Percentiles rank a stretch among this genome's conserved stretches.
Conservation (phyloP, 2,329 filamentous ascomycete genomes). For the Coniella vitis region DNA sequence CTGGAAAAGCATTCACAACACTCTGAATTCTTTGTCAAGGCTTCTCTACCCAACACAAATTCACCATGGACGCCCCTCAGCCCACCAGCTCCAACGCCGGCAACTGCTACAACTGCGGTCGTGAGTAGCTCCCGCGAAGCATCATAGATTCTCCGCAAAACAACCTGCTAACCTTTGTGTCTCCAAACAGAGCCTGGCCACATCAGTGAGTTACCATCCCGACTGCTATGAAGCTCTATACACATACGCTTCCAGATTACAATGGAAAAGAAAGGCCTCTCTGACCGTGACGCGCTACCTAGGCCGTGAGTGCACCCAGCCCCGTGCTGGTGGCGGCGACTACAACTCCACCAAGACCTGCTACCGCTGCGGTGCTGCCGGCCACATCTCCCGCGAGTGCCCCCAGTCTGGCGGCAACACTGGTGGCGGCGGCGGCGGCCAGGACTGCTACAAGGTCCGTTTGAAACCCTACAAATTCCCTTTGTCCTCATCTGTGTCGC, state of each 20-base stretch:
- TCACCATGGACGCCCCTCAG: constrained; percentile 5
- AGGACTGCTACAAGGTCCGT: constrained; percentile 79
- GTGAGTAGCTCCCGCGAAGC: constrained; percentile 38
- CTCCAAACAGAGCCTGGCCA: constrained; percentile 40
- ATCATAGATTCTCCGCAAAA: not conserved
- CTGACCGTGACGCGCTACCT: not conserved
- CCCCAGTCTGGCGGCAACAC: constrained; percentile 42
- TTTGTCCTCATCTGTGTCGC: not conserved
- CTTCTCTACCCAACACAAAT: not conserved
- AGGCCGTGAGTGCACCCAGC: constrained; percentile 84
- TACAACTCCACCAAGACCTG: constrained; percentile 79
- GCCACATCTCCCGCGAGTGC: constrained; percentile 90
- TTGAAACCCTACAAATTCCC: not conserved
- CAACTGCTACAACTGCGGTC: constrained; percentile 73
- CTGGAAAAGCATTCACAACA: not conserved
- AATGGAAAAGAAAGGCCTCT: constrained; percentile 16
- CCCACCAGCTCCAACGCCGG: not conserved
- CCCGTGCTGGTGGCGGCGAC: constrained; percentile 32
- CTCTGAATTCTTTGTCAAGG: not conserved
- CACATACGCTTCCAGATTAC: constrained; percentile 6
- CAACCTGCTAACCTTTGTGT: not conserved
- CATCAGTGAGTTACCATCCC: constrained; percentile 50
- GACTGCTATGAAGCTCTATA: constrained; percentile 30
- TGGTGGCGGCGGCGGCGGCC: constrained; percentile 40
- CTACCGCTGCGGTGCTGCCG: constrained; percentile 73